Conservation (phyloP, 306 rosid genomes). For the Acacia confusa region DNA sequence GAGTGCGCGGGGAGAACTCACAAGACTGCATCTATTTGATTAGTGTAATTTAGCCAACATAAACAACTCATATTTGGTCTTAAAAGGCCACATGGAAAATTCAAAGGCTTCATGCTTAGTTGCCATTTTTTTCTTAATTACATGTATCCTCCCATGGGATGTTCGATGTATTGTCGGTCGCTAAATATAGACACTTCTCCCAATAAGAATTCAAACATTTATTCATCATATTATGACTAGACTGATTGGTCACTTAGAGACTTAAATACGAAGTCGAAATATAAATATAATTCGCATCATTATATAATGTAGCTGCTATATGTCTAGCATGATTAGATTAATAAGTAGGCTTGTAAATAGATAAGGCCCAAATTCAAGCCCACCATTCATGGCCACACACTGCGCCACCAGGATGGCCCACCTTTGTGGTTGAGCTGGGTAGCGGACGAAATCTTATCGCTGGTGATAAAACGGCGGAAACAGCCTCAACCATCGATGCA, state of each 20-base stretch:
- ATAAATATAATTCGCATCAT: no score
- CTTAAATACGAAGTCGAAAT: no score
- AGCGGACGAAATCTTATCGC: not conserved
- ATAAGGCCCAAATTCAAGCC: not conserved
- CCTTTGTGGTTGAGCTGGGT: not conserved
- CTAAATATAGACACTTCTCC: accelerated
- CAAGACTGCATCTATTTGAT: no score
- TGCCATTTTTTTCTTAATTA: no score
- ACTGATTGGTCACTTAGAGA: no score
- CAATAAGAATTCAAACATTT: accelerated
- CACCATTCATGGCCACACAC: not conserved
- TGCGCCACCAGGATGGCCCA: not conserved
- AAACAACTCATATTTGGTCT: no score
- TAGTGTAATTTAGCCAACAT: no score
- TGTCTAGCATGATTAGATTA: not conserved
- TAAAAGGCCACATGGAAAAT: no score
- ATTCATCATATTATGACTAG: no score
- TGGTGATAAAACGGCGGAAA: not conserved
- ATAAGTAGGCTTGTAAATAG: not conserved
- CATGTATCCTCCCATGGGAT: no score
- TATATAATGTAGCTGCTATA: not conserved
- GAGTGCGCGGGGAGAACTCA: no score
- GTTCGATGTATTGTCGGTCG: accelerated
- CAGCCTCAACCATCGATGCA: not conserved
- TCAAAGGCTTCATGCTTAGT: no score